phyloP scores from a whole-genome alignment of 441 rosid genomes.

The Macaranga tanarius region DNA sequence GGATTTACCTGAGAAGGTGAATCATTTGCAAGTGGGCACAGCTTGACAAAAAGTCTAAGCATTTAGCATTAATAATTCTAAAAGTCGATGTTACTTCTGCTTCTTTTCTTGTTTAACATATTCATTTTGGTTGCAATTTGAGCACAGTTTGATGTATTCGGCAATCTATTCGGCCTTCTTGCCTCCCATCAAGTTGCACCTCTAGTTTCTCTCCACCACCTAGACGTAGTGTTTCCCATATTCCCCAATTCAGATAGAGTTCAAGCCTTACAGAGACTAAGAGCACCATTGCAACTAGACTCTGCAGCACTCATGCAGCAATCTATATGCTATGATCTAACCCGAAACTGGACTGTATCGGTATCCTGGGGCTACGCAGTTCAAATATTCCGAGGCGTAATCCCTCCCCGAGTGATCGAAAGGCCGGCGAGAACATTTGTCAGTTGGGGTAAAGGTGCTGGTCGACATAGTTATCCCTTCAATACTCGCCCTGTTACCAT shows the following conservation, averaged over 20 bases:
- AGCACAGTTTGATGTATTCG: slow-evolving; percentile 67
- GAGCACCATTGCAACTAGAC: slow-evolving; percentile 47
- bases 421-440: slow-evolving; percentile 59
- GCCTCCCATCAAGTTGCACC: slow-evolving; percentile 73
- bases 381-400: slow-evolving; percentile 51
- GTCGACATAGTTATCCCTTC: slow-evolving; percentile 42
- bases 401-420: slow-evolving; percentile 58
- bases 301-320: slow-evolving; percentile 67
- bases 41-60: too few relatives aligned
- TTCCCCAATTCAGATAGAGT: slow-evolving; percentile 52
- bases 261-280: slow-evolving; percentile 44
- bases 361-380: slow-evolving; percentile 72
- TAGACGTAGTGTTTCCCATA: slow-evolving; percentile 62
- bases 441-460: slow-evolving; percentile 52
- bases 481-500: slow-evolving; percentile 53
- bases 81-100: too few relatives aligned
- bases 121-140: neutral
- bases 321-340: slow-evolving; percentile 60
- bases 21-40: too few relatives aligned
- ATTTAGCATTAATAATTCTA: too few relatives aligned
- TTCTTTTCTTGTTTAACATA: too few relatives aligned
- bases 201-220: slow-evolving; percentile 64
- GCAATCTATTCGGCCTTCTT: slow-evolving; percentile 56
- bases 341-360: slow-evolving; percentile 59
- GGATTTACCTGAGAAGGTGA: too few relatives aligned